Base-by-base conservation (phyloP, 1,284 basidiomycete species). In the Cryptococcus maquisensis region DNA sequence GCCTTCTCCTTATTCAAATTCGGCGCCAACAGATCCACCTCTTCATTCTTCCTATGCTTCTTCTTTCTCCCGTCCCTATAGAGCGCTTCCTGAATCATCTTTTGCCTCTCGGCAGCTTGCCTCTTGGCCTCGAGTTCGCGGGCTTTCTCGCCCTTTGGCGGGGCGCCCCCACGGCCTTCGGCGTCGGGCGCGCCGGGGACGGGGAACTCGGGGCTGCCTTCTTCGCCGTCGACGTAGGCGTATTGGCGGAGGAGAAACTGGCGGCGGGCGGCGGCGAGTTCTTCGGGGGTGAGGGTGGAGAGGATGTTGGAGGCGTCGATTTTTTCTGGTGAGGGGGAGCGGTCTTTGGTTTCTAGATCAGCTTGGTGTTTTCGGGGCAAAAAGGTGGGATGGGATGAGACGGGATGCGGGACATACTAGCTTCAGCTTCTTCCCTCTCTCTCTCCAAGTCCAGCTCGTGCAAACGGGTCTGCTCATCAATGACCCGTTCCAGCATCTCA, bases 1-100 rank as follows among this genome's bases (percentile, higher is more conserved):
- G 74, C 69, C 52, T 77, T 77, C 10, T 74, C 75, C 47, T 61
- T 57, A 52, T 77, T 77, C 56, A 77, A 57, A 54, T 77, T 77
- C 2, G 72, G 72, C 10, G 72, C 72, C 26, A 72, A 56, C 37
- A 72, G 52, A 47, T 76, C 74, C 5, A 75, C 73, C 51, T 71
- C 61, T 48, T 68, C 61, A 52, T 68, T 66, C 54, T 70, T 67
- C 53, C 69, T 67, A 61, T 76, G 67, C 52, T 69, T 68, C 62
- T 74, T 73, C 61, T 72, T 73, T 56, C 65, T 68, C 18, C 64
- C 63, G 50, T 76, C 74, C 49, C 70, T 51, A 53, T 62, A 62
- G 28, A 75, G 54, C 20, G 74, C 75, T 42, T 67, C 67, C 52
- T 72, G 67, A 18, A 75, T 67, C 52, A 67, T 26, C 47, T 49